These are phyloP conservation scores for Starmera stellimalicola DNA, from an alignment of 1,139 yeast genomes.

Conservation along the genomic window DNA sequence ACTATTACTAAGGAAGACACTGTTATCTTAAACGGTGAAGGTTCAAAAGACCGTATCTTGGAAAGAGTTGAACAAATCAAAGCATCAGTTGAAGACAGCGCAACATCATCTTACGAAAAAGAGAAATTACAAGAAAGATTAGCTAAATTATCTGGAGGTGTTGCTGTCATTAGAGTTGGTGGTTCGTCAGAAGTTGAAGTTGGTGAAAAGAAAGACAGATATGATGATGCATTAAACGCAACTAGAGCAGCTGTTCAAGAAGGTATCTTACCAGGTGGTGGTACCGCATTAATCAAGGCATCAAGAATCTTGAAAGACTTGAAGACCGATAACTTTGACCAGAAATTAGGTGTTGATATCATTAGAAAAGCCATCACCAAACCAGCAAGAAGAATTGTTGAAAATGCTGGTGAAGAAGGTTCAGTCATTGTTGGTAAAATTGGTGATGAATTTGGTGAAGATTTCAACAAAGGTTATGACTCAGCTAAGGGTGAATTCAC, in stretches of 20 bases:
- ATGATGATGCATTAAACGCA: conserved; percentile 97
- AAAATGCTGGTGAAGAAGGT: conserved; percentile 98
- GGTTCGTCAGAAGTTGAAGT: conserved; percentile 98
- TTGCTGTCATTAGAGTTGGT: conserved; percentile 97
- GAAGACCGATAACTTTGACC: conserved; percentile 89
- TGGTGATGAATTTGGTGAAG: conserved; percentile 68
- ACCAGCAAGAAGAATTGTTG: conserved; percentile 96
- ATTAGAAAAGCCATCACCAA: conserved; percentile 92
- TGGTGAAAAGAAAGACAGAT: conserved; percentile 99
- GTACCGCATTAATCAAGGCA: conserved; percentile 97
- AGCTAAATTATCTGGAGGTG: conserved; percentile 98
- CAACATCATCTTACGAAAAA: conserved; percentile 90
- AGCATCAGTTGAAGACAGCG: conserved; percentile 60
- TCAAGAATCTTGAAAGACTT: conserved; percentile 72
- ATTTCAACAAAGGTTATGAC: conserved; percentile 90
- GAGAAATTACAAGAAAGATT: conserved; percentile 98
- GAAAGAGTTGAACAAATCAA: conserved; percentile 97
- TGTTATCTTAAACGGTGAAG: conserved; percentile 92
- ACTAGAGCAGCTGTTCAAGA: conserved; percentile 99
- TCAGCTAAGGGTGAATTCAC: conserved; percentile 91
- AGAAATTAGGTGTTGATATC: conserved; percentile 94
- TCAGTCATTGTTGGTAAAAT: conserved; percentile 95
- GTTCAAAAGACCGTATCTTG: conserved; percentile 77
- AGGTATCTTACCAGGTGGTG: conserved; percentile 99
- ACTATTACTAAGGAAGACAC: conserved; percentile 97